phyloP scores from a whole-genome alignment of 2,329 filamentous ascomycete genomes.

The Aspergillus clavatus region DNA sequence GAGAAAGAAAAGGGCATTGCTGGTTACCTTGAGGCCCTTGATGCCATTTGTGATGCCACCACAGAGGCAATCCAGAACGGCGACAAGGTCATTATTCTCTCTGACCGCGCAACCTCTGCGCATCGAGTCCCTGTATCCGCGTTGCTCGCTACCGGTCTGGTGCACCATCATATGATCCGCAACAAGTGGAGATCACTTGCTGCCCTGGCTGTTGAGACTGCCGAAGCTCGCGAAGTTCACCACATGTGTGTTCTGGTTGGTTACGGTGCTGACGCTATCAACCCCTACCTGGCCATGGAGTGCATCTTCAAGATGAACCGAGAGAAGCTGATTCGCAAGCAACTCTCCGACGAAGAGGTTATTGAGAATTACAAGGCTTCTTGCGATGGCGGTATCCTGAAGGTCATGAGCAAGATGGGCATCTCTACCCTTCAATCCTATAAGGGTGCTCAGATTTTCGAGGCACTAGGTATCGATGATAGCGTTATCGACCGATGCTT shows the following conservation, averaged over 20 bases:
- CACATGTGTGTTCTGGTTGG: conserved; percentile 98
- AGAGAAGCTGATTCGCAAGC: conserved; percentile 87
- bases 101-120: conserved; percentile 77
- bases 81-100: conserved; percentile 82
- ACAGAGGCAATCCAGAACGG: conserved; percentile 77
- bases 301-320: conserved; percentile 96
- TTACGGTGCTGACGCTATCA: conserved; percentile 90
- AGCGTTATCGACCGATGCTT: conserved; percentile 91
- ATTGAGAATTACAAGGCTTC: conserved; percentile 97
- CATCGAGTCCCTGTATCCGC: conserved; percentile 82
- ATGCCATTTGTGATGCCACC: conserved; percentile 79
- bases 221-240: conserved; percentile 92
- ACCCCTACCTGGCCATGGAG: conserved; percentile 92
- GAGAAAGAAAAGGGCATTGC: conserved; percentile 75
- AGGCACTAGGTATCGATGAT: conserved; percentile 90
- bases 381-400: conserved; percentile 90
- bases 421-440: conserved; percentile 94
- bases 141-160: conserved; percentile 82
- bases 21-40: conserved; percentile 82
- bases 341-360: conserved; percentile 72
- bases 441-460: conserved; percentile 97
- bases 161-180: conserved; percentile 89
- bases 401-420: conserved; percentile 99
- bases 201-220: conserved; percentile 84
- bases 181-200: conserved; percentile 93